Percentiles rank a stretch among this genome's conserved stretches.
These are phyloP conservation scores for Hysterium pulicare DNA, from an alignment of 2,329 filamentous ascomycete genomes.

Conservation along the genomic window DNA sequence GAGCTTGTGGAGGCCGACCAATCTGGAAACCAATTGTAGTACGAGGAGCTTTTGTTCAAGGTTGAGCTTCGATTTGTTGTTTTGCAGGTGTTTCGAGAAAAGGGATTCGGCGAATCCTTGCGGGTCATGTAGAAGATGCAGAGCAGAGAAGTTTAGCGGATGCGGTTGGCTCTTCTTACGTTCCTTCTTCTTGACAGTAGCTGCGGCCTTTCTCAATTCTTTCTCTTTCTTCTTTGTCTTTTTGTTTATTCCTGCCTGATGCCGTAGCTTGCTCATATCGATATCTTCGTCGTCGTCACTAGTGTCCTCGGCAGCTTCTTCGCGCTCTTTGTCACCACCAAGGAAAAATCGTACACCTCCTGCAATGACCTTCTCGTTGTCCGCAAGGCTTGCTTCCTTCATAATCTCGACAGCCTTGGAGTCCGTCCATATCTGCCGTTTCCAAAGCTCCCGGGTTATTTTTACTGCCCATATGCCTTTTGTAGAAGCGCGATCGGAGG, in stretches of 20 bases:
- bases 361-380: conserved; percentile 88
- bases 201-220: conserved; percentile 73
- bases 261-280: conserved; percentile 77
- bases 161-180: conserved; percentile 85
- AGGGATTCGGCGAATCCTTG: conserved; percentile 89
- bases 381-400: conserved; percentile 84
- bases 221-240: conserved; percentile 87
- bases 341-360: conserved; percentile 92
- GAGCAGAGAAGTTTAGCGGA: conserved; percentile 89
- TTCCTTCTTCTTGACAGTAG: conserved; percentile 75
- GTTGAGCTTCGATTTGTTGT: conserved; percentile 76
- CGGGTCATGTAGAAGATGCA: conserved; percentile 90
- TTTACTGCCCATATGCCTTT: conserved; percentile 96
- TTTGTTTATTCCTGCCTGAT: conserved; percentile 90
- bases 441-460: conserved; percentile 93
- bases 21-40: conserved; percentile 81
- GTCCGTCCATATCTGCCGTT: conserved; percentile 92
- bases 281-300: conserved; percentile 70
- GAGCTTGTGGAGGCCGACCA: conserved; percentile 90
- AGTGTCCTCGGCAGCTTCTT: conserved; percentile 79
- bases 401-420: conserved; percentile 95
- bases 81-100: conserved; percentile 88
- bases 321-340: conserved; percentile 90
- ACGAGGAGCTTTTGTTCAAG: conserved; percentile 89
- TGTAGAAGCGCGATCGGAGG: conserved; percentile 76